Conservation (phyloP, 768 basidiomycete genomes). For the Pleurotus cornucopiae region DNA sequence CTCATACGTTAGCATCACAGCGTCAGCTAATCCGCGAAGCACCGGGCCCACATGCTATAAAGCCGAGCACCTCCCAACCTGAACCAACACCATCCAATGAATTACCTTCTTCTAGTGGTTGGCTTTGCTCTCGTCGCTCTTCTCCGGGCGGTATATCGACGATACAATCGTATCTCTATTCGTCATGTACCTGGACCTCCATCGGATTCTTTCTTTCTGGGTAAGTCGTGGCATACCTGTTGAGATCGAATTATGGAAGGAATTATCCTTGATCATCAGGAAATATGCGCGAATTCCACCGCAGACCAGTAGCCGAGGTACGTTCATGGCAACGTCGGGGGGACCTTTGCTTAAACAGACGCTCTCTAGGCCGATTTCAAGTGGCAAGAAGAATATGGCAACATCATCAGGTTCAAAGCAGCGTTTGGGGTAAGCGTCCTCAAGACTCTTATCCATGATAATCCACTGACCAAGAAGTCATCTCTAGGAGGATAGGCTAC, state of each 20-base stretch:
- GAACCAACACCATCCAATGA: not conserved
- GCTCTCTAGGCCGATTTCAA: slow-evolving; percentile 32
- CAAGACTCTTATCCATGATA: no score
- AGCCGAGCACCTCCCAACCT: no score
- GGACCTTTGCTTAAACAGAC: slow-evolving; percentile 11
- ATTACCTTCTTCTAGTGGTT: not conserved
- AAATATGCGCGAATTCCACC: slow-evolving; percentile 24
- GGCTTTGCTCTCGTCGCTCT: slow-evolving; percentile 10
- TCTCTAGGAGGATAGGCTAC: slow-evolving; percentile 36
- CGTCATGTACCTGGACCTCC: slow-evolving; percentile 29
- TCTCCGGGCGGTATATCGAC: slow-evolving; percentile 23
- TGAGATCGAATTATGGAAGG: not conserved
- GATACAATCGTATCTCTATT: slow-evolving; percentile 28
- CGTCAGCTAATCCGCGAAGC: no score
- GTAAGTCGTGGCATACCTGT: slow-evolving; percentile 13
- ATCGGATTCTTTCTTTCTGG: slow-evolving; percentile 36
- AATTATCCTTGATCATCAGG: slow-evolving; percentile 10
- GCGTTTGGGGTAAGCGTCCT: slow-evolving; percentile 29
- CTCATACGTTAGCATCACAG: no score
- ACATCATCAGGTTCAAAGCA: slow-evolving; percentile 32
- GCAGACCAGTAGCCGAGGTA: slow-evolving; percentile 30
- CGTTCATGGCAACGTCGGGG: slow-evolving; percentile 7
- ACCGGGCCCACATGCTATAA: no score
- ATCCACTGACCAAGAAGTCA: not conserved
- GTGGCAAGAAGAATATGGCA: slow-evolving; percentile 41